Conservation (phyloP, 495 filamentous ascomycete species). For the Tetracladium marchalianum region DNA sequence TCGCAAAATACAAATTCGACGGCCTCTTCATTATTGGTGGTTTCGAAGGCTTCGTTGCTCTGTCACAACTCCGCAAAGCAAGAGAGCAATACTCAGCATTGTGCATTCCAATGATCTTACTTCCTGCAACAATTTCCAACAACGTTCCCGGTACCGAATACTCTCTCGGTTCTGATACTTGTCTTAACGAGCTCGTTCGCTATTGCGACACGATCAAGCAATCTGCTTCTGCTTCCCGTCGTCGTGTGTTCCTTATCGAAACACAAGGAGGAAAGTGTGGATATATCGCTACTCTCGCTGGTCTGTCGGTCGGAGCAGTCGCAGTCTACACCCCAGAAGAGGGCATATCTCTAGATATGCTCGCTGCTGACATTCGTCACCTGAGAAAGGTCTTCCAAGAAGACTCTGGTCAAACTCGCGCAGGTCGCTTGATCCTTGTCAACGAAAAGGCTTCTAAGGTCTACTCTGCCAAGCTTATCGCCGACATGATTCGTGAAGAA, state of each 20-base stretch:
- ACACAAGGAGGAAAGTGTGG: slow-evolving; percentile 93
- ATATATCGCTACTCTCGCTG: slow-evolving; percentile 86
- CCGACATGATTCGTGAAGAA: slow-evolving; percentile 91
- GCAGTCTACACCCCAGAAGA: slow-evolving; percentile 98
- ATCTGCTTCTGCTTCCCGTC: slow-evolving; percentile 83
- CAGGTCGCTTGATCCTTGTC: slow-evolving; percentile 87
- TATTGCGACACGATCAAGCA: slow-evolving; percentile 98
- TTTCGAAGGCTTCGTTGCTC: slow-evolving; percentile 92
- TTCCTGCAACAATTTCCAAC: slow-evolving; percentile 97
- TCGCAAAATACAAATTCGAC: slow-evolving; percentile 80
- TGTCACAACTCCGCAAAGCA: slow-evolving; percentile 76
- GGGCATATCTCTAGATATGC: slow-evolving; percentile 88
- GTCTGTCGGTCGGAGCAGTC: slow-evolving; percentile 80
- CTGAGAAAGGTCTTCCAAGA: slow-evolving; percentile 75
- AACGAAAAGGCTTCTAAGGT: slow-evolving; percentile 87
- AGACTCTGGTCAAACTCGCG: slow-evolving; percentile 82
- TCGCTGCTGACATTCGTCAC: slow-evolving; percentile 82
- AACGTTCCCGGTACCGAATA: slow-evolving; percentile 98
- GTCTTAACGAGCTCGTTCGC: slow-evolving; percentile 87
- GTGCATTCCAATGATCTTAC: slow-evolving; percentile 83
- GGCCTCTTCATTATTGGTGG: slow-evolving; percentile 89
- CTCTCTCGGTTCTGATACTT: slow-evolving; percentile 93
- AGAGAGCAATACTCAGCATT: slow-evolving; percentile 70
- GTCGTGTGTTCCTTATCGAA: slow-evolving; percentile 94
- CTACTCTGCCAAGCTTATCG: slow-evolving; percentile 87